These are phyloP conservation scores for Trichoderma koningii DNA, from an alignment of 2,329 filamentous ascomycete genomes.

Conservation along the genomic window DNA sequence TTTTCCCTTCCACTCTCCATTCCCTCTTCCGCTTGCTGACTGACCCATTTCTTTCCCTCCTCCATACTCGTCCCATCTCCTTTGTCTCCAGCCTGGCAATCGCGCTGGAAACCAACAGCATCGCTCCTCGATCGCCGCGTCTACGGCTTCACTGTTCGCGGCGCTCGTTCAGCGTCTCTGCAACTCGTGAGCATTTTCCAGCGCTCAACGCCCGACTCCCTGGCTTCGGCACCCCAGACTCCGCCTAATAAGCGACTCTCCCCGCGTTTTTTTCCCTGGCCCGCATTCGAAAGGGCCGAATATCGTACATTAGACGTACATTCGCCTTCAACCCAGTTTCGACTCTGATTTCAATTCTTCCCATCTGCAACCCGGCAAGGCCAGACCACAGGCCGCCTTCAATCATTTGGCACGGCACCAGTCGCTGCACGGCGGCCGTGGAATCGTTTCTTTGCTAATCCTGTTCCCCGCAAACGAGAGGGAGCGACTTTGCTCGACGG, in stretches of 20 bases:
- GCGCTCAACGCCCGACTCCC: conserved; percentile 5
- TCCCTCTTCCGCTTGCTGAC: conserved; percentile 5
- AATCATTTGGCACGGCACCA: not conserved
- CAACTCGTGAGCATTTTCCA: not conserved
- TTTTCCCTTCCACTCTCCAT: conserved; percentile 12
- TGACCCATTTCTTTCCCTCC: conserved; percentile 21
- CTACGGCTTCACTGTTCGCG: conserved; percentile 1
- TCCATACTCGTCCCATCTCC: not conserved
- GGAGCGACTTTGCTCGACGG: not conserved
- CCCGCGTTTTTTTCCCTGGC: conserved; percentile 26
- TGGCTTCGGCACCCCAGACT: conserved; percentile 22
- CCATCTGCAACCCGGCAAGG: conserved; percentile 6
- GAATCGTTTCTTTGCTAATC: not conserved
- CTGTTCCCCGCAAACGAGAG: conserved; percentile 8
- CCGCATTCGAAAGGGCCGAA: conserved; percentile 30
- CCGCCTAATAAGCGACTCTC: conserved; percentile 29
- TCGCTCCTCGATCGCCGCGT: not conserved
- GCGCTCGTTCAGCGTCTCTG: not conserved
- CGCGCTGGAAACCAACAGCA: not conserved
- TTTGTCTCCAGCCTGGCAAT: not conserved
- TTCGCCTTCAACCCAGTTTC: not conserved
- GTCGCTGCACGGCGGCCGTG: conserved; percentile 14
- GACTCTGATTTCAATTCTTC: not conserved
- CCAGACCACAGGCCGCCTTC: not conserved
- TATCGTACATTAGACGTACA: conserved; percentile 26